These are phyloP conservation scores for Mortierella sp. DNA, from an alignment of 371 early-diverging fungal genomes.

Conservation along the genomic window DNA sequence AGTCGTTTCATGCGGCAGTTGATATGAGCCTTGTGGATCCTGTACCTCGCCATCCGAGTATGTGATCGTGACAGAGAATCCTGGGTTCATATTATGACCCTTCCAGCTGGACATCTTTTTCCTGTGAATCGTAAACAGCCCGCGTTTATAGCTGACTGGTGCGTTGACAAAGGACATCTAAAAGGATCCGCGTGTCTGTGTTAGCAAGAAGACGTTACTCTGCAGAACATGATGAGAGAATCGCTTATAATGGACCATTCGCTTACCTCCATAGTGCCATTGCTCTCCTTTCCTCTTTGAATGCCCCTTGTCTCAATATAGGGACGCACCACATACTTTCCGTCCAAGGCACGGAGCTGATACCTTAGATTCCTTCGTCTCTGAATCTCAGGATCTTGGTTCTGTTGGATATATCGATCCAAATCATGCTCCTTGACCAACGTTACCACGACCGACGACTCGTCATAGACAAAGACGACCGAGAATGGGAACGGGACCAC, in stretches of 20 bases:
- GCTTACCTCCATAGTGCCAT: slow-evolving; percentile 52
- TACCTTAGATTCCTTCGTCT: slow-evolving; percentile 59
- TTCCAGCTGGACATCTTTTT: slow-evolving; percentile 53
- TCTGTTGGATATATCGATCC: slow-evolving; percentile 60
- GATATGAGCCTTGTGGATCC: slow-evolving; percentile 37
- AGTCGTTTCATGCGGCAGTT: slow-evolving; percentile 48
- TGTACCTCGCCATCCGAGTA: slow-evolving; percentile 47
- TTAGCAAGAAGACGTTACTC: too few relatives aligned
- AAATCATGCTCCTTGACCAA: slow-evolving; percentile 60
- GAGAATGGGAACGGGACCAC: slow-evolving; percentile 70
- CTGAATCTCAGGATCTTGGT: slow-evolving; percentile 56
- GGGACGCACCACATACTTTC: slow-evolving; percentile 62
- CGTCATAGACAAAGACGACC: slow-evolving; percentile 71
- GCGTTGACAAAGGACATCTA: slow-evolving; percentile 52
- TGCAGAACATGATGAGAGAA: not conserved
- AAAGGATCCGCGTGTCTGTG: too few relatives aligned
- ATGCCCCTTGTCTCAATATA: slow-evolving; percentile 47
- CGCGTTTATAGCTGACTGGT: slow-evolving; percentile 59
- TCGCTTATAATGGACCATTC: not conserved
- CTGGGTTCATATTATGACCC: slow-evolving; percentile 61
- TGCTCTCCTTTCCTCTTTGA: slow-evolving; percentile 33
- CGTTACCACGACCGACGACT: slow-evolving; percentile 61
- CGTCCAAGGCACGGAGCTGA: slow-evolving; percentile 64
- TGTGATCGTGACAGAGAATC: slow-evolving; percentile 57
- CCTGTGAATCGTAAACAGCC: slow-evolving; percentile 57